Evolutionary conservation across 2,329 filamentous ascomycete species (phyloP), one percentile per base, ranked within the genome.

Genomic region (Cadophora sp.): DNA sequence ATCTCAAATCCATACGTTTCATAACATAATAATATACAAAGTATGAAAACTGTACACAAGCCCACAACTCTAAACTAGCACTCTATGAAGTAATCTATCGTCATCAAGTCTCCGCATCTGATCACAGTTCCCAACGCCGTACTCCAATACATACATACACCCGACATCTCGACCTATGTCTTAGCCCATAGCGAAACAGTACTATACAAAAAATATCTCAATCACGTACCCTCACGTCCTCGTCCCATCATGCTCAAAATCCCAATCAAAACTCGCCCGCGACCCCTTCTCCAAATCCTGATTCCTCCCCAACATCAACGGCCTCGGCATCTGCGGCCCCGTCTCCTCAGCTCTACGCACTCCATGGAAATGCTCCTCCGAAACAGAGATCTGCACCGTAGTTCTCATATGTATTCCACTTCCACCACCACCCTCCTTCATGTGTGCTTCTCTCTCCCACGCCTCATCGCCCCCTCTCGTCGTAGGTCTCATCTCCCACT

Each of bases 351-450:
- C 19, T 9, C 43, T 22, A 43, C 4, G 16, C 16, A 4, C 11
- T 6, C 16, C 59, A 66, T 40, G 26, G 1, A 67, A 31, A 46
- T 67, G 51, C 34, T 69, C 69, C 34, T 67, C 69, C 1, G 66
- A 67, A 24, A 58, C 31, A 11, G 53, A 58, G 14, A 71, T 58
- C 12, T 67, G 61, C n/a, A 71, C 66, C 6, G 64, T 69, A 9
- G 66, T 71, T 19, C 58, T 69, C 66, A 71, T 46, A 29, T 64
- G 56, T 19, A 71, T 71, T 0, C 58, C 40, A 4, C 55, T n/a
- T n/a, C n/a, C 37, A 56, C 66, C 61, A 0, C 53, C 40, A 4
- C 48, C 27, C 50, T 68, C 61, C 22, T 40, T 58, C 53, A 37
- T 24, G 1, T 58, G 53, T 9, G 14, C 51, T 11, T 56, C 62